Percentiles rank a stretch among this genome's conserved stretches.
These are phyloP conservation scores for Allantophomopsis cytisporea DNA, from an alignment of 2,329 filamentous ascomycete genomes.

Conservation along the genomic window DNA sequence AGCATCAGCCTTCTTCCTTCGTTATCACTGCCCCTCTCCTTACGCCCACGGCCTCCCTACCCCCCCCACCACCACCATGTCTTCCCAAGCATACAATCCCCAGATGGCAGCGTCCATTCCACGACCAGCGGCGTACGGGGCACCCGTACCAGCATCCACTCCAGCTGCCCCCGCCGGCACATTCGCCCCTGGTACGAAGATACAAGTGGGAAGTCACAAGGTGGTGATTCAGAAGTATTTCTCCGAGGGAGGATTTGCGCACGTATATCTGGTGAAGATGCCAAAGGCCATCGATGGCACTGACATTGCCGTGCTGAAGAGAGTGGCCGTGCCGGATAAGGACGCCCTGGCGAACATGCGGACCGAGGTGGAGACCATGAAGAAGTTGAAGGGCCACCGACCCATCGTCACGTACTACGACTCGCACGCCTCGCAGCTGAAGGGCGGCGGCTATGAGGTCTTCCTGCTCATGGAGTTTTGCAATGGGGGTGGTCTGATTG, in stretches of 20 bases:
- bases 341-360: conserved; percentile 90
- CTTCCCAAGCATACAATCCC: conserved; percentile 18
- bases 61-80: too few relatives aligned
- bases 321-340: conserved; percentile 94
- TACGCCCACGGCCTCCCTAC: too few relatives aligned
- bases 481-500: conserved; percentile 85
- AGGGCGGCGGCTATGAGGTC: conserved; percentile 90
- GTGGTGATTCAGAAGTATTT: conserved; percentile 95
- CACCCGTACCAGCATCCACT: conserved; percentile 25
- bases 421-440: conserved; percentile 89
- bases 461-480: conserved; percentile 98
- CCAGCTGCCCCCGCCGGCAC: conserved; percentile 59
- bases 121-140: conserved; percentile 30
- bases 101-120: conserved; percentile 21
- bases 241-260: conserved; percentile 94
- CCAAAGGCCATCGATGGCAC: conserved; percentile 35
- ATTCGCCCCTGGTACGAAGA: conserved; percentile 87
- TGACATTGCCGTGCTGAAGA: conserved; percentile 34
- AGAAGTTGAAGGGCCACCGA: conserved; percentile 91
- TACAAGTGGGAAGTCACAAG: conserved; percentile 84
- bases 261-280: conserved; percentile 92
- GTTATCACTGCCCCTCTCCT: too few relatives aligned
- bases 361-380: conserved; percentile 99
- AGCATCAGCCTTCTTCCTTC: too few relatives aligned
- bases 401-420: conserved; percentile 98